A percentile compares a stretch with the other conserved stretches of the same genome.
phyloP scores from a whole-genome alignment of 257 asterid genomes.

The Penstemon barbatus region DNA sequence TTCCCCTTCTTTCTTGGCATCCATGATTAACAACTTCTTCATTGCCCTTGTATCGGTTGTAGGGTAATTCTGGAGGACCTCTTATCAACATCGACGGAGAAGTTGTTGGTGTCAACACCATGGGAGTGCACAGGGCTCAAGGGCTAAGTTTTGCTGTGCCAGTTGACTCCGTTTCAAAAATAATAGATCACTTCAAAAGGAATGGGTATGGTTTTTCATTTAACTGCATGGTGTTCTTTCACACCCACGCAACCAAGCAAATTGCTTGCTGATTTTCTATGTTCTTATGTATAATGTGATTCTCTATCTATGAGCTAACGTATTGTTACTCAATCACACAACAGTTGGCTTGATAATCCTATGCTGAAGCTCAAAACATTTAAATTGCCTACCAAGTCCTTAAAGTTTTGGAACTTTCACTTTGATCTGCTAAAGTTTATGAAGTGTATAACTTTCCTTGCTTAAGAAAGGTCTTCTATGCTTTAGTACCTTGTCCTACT shows the following conservation, averaged over 20 bases:
- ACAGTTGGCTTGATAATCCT: neutral
- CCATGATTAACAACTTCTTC: slow-evolving; percentile 8
- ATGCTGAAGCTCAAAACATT: neutral
- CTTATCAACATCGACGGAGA: slow-evolving; percentile 87
- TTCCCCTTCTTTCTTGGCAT: slow-evolving; percentile 8
- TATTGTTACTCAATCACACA: no score
- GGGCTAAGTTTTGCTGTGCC: slow-evolving; percentile 88
- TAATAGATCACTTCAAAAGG: slow-evolving; percentile 69
- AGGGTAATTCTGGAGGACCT: slow-evolving; percentile 99
- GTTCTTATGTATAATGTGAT: neutral
- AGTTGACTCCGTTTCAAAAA: slow-evolving; percentile 67
- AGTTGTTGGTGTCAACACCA: slow-evolving; percentile 72
- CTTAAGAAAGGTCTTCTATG: no score
- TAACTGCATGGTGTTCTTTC: neutral
- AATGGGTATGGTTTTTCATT: slow-evolving; percentile 49
- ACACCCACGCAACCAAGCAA: neutral
- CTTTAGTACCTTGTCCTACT: no score
- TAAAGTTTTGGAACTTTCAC: no score
- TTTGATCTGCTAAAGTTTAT: no score
- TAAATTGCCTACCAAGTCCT: no score
- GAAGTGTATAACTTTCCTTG: no score
- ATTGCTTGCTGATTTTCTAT: neutral
- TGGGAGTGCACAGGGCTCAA: slow-evolving; percentile 82
- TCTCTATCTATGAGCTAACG: neutral
- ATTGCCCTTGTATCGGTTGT: slow-evolving; percentile 26